phyloP scores from a whole-genome alignment of 345 rosid species.

The Aegle marmelos region DNA sequence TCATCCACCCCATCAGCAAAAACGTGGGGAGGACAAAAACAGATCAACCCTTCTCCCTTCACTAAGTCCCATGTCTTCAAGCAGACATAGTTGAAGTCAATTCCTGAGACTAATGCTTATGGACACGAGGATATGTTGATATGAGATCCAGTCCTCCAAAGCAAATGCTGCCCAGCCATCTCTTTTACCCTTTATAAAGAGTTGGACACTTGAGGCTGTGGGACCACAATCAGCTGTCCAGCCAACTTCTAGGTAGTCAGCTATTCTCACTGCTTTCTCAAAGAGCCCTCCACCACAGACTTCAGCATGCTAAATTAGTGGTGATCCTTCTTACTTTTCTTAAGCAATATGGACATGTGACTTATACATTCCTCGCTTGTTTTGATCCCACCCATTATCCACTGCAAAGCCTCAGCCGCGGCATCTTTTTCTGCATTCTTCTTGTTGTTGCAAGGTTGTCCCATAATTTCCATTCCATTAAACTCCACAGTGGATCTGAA shows the following conservation, averaged over 20 bases:
- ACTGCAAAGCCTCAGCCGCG: constrained; percentile 83
- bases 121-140: neutral
- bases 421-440: constrained; percentile 96
- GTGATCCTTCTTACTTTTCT: constrained; percentile 75
- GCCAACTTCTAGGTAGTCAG: neutral
- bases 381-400: constrained; percentile 59
- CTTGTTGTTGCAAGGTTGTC: constrained; percentile 84
- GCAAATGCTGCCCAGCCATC: neutral
- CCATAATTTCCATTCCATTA: constrained; percentile 68
- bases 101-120: neutral
- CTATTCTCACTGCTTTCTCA: neutral
- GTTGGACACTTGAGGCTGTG: neutral
- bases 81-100: neutral
- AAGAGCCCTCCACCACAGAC: neutral
- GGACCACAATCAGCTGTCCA: neutral
- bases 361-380: constrained; percentile 45
- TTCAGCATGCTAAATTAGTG: constrained; percentile 17
- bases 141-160: neutral
- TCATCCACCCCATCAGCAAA: neutral
- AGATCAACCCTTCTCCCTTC: neutral
- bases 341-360: constrained; percentile 66
- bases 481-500: constrained; percentile 74
- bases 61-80: neutral
- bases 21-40: neutral
- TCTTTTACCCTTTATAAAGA: neutral